These are phyloP conservation scores for Candida sp. DNA, from an alignment of 1,139 yeast genomes.

Conservation along the genomic window DNA sequence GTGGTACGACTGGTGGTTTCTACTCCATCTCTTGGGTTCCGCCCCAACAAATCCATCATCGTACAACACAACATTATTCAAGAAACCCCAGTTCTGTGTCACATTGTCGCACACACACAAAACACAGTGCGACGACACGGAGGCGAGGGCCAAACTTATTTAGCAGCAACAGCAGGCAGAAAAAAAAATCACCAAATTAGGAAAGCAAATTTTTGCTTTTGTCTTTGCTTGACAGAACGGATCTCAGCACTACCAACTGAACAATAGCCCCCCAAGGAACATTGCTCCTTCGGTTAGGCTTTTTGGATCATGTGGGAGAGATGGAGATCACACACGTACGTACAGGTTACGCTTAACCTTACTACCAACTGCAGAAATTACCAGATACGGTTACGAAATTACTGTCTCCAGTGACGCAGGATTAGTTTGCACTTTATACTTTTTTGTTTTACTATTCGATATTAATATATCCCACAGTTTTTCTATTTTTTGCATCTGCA, in stretches of 20 bases:
- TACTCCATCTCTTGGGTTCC: too few relatives aligned
- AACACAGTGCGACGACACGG: too few relatives aligned
- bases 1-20: too few relatives aligned
- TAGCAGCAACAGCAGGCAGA: background rate
- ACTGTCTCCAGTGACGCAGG: background rate
- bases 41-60: background rate
- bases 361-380: background rate
- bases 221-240: background rate
- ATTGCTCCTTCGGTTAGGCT: too few relatives aligned
- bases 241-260: background rate
- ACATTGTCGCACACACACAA: background rate
- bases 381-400: background rate
- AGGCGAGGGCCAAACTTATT: too few relatives aligned
- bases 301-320: too few relatives aligned
- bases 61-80: background rate
- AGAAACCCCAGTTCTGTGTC: background rate
- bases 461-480: background rate
- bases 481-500: background rate
- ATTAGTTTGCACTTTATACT: background rate
- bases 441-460: background rate
- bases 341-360: background rate
- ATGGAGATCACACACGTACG: too few relatives aligned
- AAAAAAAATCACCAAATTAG: slow-evolving; percentile 1
- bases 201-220: background rate
- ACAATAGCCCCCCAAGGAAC: background rate